Percentiles rank a stretch among this genome's conserved stretches.
Evolutionary conservation across 2,329 filamentous ascomycete genomes (phyloP).

Genomic region (Dactylellina leptospora): DNA sequence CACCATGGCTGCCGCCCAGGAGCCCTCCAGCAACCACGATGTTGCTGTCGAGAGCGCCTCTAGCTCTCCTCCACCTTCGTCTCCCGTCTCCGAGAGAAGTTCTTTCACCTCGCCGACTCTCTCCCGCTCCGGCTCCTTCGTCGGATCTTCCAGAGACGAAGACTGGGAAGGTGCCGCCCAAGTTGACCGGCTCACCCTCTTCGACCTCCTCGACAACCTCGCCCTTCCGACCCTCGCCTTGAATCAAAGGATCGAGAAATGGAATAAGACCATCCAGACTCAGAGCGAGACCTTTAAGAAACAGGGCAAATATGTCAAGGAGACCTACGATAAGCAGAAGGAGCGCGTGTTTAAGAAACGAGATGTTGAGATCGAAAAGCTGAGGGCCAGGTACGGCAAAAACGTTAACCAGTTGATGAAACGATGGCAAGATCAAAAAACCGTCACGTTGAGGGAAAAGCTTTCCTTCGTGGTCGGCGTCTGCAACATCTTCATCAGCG

Average conservation of each 20-base stretch:
- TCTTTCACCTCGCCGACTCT: slow-evolving; percentile 41
- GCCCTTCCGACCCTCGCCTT: slow-evolving; percentile 66
- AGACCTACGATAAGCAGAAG: slow-evolving; percentile 78
- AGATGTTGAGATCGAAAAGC: slow-evolving; percentile 56
- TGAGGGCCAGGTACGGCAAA: slow-evolving; percentile 56
- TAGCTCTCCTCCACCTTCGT: slow-evolving; percentile 47
- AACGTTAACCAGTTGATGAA: slow-evolving; percentile 56
- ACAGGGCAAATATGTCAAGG: slow-evolving; percentile 81
- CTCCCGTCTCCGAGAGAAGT: slow-evolving; percentile 35
- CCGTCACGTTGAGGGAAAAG: slow-evolving; percentile 90
- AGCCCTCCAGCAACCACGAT: slow-evolving; percentile 29
- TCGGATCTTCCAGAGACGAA: slow-evolving; percentile 46
- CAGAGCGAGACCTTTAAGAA: slow-evolving; percentile 86
- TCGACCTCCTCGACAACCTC: slow-evolving; percentile 93
- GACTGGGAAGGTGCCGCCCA: slow-evolving; percentile 65
- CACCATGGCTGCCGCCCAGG: slow-evolving; percentile 27
- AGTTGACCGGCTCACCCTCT: slow-evolving; percentile 85
- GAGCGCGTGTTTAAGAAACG: slow-evolving; percentile 79
- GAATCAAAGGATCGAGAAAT: slow-evolving; percentile 86
- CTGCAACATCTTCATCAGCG: slow-evolving; percentile 96
- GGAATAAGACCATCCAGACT: slow-evolving; percentile 81
- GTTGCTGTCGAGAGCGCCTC: slow-evolving; percentile 39
- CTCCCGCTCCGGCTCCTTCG: slow-evolving; percentile 46
- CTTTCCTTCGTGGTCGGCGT: slow-evolving; percentile 94
- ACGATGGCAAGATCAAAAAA: slow-evolving; percentile 86